These are phyloP conservation scores for Candida chilensis DNA, from an alignment of 805 yeast genomes.

Conservation along the genomic window DNA sequence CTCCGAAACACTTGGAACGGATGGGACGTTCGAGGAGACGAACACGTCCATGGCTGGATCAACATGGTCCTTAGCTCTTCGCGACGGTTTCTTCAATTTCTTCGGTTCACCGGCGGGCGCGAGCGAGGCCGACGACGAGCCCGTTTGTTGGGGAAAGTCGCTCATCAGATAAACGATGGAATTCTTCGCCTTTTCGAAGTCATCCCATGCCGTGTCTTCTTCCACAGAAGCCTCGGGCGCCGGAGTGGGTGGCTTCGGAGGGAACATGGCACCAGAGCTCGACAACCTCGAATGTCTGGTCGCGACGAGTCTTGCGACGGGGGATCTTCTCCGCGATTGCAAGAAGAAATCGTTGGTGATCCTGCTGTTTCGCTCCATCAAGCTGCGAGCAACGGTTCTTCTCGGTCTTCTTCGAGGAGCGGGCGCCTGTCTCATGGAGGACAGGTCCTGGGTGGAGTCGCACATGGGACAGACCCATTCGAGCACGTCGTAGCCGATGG, in stretches of 20 bases:
- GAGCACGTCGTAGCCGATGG: slow-evolving; percentile 9
- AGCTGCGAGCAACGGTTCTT: slow-evolving; percentile 4
- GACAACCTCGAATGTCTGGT: too few relatives aligned
- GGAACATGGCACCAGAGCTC: not conserved
- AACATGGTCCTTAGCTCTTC: slow-evolving; percentile 4
- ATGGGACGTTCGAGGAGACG: not conserved
- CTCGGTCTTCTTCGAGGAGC: slow-evolving; percentile 3
- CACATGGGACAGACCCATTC: slow-evolving; percentile 46
- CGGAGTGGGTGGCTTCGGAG: not conserved
- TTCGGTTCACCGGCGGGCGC: slow-evolving; percentile 3
- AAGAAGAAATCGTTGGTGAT: slow-evolving; percentile 1
- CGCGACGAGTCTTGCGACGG: slow-evolving; percentile 1
- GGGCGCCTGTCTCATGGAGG: not conserved
- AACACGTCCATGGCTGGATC: not conserved
- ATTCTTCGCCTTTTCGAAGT: not conserved
- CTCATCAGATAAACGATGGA: not conserved
- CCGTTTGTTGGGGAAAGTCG: not conserved
- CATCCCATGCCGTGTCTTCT: not conserved
- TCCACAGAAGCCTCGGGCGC: not conserved
- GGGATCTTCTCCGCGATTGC: slow-evolving; percentile 4
- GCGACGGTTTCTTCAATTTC: slow-evolving; percentile 12
- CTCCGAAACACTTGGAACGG: not conserved
- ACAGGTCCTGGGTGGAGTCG: slow-evolving; percentile 26
- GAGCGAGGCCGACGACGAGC: not conserved
- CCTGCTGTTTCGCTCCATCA: slow-evolving; percentile 3